Evolutionary conservation across 2,329 filamentous ascomycete species (phyloP).

Genomic region (Calonectria pteridis): DNA sequence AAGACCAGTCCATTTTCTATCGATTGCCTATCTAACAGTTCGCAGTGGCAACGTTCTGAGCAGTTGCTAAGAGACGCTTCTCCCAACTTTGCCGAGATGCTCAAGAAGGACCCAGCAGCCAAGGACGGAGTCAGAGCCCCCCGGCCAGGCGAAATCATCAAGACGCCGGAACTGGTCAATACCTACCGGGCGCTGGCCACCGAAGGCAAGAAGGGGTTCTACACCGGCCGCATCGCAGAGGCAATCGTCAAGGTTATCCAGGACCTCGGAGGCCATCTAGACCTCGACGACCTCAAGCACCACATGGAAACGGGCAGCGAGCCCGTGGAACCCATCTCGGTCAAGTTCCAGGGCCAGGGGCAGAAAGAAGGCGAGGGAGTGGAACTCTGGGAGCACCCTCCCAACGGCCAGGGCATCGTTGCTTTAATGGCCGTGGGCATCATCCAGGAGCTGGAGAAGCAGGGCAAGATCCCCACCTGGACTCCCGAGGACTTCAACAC

Average conservation of each 20-base stretch:
- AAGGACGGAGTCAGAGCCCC: slow-evolving; percentile 81
- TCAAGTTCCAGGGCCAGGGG: slow-evolving; percentile 79
- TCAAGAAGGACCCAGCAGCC: slow-evolving; percentile 80
- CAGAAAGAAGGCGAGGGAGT: slow-evolving; percentile 63
- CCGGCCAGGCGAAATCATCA: slow-evolving; percentile 86
- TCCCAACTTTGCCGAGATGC: slow-evolving; percentile 87
- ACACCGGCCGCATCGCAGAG: slow-evolving; percentile 85
- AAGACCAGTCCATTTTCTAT: background rate
- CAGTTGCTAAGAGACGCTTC: slow-evolving; percentile 76
- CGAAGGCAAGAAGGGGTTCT: slow-evolving; percentile 92
- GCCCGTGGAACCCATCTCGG: slow-evolving; percentile 85
- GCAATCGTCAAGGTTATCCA: slow-evolving; percentile 83
- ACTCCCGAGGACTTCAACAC: slow-evolving; percentile 82
- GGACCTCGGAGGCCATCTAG: slow-evolving; percentile 81
- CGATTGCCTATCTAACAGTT: background rate
- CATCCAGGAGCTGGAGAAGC: slow-evolving; percentile 84
- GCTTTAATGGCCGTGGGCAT: slow-evolving; percentile 96
- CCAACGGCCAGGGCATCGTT: slow-evolving; percentile 95
- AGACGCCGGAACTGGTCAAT: slow-evolving; percentile 82
- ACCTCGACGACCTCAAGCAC: slow-evolving; percentile 82
- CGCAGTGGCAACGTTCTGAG: slow-evolving; percentile 81
- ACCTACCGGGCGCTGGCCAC: slow-evolving; percentile 85
- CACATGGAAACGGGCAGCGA: slow-evolving; percentile 79
- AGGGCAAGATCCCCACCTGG: slow-evolving; percentile 81
- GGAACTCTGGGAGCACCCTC: slow-evolving; percentile 95